Conservation (phyloP, 768 basidiomycete species). For the Boletus patriciae region DNA sequence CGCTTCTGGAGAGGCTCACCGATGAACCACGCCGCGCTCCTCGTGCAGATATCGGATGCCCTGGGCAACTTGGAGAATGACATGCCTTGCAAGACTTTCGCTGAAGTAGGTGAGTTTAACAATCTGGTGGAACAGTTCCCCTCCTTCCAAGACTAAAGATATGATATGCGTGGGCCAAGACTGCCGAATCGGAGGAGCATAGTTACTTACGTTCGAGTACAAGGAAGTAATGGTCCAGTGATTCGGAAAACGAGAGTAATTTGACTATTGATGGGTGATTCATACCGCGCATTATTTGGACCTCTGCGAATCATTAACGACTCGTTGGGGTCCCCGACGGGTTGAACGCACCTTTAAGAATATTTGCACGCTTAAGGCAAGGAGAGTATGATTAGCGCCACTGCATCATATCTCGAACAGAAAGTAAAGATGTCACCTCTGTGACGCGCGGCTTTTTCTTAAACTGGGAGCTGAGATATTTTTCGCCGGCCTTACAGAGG, state of each 20-base stretch:
- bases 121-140: constrained; percentile 98
- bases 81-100: constrained; percentile 95
- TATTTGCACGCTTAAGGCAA: constrained; percentile 81
- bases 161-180: constrained; percentile 10
- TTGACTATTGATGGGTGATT: constrained; percentile 93
- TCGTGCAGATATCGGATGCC: constrained; percentile 96
- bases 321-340: background rate
- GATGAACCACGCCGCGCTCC: constrained; percentile 96
- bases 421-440: constrained; percentile 65
- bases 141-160: constrained; percentile 87
- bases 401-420: constrained; percentile 17
- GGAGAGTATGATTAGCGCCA: constrained; percentile 19
- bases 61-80: constrained; percentile 92
- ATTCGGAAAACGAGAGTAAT: constrained; percentile 89
- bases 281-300: constrained; percentile 97
- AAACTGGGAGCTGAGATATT: constrained; percentile 90
- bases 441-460: constrained; percentile 97
- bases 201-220: constrained; percentile 79
- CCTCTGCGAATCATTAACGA: constrained; percentile 56
- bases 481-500: constrained; percentile 75
- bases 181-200: background rate
- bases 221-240: constrained; percentile 89
- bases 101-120: constrained; percentile 99
- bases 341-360: constrained; percentile 72
- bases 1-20: constrained; percentile 38